A percentile compares a stretch with the other conserved stretches of the same genome.
These are phyloP conservation scores for Camelina neglecta DNA, from an alignment of 345 rosid genomes.

Conservation along the genomic window DNA sequence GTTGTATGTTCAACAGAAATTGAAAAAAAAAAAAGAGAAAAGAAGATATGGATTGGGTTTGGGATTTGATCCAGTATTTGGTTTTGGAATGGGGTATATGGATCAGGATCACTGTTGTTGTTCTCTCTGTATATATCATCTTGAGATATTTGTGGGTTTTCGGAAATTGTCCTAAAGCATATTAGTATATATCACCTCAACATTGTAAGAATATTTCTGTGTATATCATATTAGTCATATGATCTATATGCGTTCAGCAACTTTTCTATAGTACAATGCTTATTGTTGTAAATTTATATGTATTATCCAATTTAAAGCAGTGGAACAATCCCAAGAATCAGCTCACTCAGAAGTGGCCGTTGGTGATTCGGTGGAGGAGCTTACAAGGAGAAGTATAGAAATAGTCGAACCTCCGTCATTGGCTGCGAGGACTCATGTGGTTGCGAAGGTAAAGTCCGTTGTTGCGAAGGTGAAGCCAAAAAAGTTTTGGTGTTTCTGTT, in stretches of 20 bases:
- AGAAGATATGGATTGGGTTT: constrained; percentile 1
- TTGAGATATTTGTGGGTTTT: constrained; percentile 26
- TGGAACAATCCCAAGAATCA: constrained; percentile 10
- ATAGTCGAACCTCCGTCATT: not conserved
- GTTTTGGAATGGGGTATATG: constrained; percentile 13
- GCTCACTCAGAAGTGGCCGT: not conserved
- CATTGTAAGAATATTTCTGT: not conserved
- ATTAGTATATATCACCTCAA: too few relatives aligned
- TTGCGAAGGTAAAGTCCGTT: not conserved
- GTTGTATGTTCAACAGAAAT: not conserved
- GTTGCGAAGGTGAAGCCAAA: not conserved
- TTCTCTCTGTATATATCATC: constrained; percentile 1
- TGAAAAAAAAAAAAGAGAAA: not conserved
- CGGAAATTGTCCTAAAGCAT: not conserved
- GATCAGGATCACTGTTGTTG: not conserved
- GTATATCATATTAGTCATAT: not conserved
- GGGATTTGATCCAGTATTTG: constrained; percentile 5
- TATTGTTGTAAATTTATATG: constrained; percentile 2
- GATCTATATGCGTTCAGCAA: not conserved
- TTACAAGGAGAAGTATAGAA: not conserved
- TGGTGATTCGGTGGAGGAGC: constrained; percentile 3
- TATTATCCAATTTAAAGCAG: not conserved
- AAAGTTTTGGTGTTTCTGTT: not conserved
- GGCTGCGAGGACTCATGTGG: not conserved
- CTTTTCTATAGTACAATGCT: not conserved